phyloP scores from a whole-genome alignment of 352 stramenopile genomes.

The Phytophthora tentaculata region DNA sequence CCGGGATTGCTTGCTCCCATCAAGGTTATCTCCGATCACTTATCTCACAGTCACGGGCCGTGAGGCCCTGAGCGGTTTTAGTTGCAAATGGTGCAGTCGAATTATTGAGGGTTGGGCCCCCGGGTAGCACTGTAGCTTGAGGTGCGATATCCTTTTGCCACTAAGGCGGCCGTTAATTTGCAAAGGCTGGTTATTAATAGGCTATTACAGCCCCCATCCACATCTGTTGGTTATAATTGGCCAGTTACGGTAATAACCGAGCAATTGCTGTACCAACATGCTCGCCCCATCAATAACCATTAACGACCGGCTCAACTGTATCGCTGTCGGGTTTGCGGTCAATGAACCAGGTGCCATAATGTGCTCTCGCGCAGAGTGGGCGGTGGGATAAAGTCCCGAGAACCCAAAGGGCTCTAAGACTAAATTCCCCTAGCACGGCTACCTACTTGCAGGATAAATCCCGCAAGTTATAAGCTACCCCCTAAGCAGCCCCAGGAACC shows the following conservation, averaged over 20 bases:
- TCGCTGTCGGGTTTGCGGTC: neutral
- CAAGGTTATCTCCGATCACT: neutral
- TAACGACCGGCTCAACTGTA: neutral
- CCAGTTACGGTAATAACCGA: neutral
- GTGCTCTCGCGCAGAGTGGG: neutral
- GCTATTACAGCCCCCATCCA: neutral
- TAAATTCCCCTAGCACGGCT: too few species aligned
- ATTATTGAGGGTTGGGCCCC: neutral
- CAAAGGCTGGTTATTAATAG: neutral
- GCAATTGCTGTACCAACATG: too few species aligned
- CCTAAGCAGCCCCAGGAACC: too few species aligned
- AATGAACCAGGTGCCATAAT: neutral
- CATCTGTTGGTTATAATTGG: neutral
- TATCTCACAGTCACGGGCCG: neutral
- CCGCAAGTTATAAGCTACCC: too few species aligned
- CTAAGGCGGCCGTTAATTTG: neutral
- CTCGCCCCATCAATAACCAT: neutral
- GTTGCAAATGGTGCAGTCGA: neutral
- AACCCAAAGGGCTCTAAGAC: too few species aligned
- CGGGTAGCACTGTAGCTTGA: neutral
- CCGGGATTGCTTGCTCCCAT: neutral
- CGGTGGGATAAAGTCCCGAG: neutral
- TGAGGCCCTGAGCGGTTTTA: neutral
- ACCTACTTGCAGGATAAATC: too few species aligned
- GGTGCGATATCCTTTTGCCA: neutral